phyloP scores from a whole-genome alignment of 306 rosid species.

The Cyamopsis tetragonoloba region DNA sequence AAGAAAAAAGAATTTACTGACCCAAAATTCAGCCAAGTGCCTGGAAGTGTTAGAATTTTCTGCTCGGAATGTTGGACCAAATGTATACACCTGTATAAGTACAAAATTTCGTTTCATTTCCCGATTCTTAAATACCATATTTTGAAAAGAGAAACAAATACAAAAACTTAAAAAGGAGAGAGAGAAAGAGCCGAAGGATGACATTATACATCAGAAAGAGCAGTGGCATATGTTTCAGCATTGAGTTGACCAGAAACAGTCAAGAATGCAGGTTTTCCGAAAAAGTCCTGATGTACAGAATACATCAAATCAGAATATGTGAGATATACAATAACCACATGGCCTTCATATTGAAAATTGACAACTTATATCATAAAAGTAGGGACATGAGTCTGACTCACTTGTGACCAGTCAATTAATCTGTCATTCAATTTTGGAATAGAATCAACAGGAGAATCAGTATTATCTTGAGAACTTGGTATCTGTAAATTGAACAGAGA shows the following conservation, averaged over 20 bases:
- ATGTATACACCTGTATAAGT: constrained; percentile 71
- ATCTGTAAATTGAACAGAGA: constrained; percentile 49
- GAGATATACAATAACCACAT: background rate
- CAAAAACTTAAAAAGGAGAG: background rate
- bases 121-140: constrained; percentile 23
- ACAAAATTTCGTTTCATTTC: constrained; percentile 6
- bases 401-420: constrained; percentile 89
- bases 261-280: constrained; percentile 93
- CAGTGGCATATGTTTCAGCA: constrained; percentile 95
- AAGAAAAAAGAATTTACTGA: constrained; percentile 32
- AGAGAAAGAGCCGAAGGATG: background rate
- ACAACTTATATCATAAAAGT: constrained; percentile 18
- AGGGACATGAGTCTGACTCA: constrained; percentile 41
- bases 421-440: constrained; percentile 71
- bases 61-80: constrained; percentile 96
- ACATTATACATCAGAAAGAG: constrained; percentile 77
- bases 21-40: constrained; percentile 99
- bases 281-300: constrained; percentile 66
- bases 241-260: constrained; percentile 97
- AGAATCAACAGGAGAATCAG: constrained; percentile 59
- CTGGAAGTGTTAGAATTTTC: constrained; percentile 96
- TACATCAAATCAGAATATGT: constrained; percentile 22
- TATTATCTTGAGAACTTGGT: constrained; percentile 66
- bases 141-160: background rate
- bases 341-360: background rate